Base-by-base conservation (phyloP, 306 rosid species). In the Acacia confusa region DNA sequence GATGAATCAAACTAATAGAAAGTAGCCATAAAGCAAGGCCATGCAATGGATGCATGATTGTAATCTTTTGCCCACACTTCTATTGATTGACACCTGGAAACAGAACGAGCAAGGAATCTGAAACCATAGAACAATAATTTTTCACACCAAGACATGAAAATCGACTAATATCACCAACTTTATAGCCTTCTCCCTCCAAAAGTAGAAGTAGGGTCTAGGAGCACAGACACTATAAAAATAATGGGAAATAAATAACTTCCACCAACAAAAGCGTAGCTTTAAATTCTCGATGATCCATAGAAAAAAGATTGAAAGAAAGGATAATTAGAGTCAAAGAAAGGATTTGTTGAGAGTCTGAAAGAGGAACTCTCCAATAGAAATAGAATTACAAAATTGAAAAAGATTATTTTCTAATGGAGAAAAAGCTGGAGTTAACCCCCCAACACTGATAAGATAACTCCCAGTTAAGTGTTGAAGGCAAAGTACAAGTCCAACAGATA, bases 11-110 rank as follows among this genome's bases (percentile, higher is more conserved):
- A 66, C 72, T 10, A 50, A 6, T 4, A 68, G 43, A 66, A 65
- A 77, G 81, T 8, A 71, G 22, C 8, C 74, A 71, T 9, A 22
- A 80, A 75, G 32, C 34, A 75, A 58, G 24, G 48, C 41, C 44
- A 9, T 19, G 34, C 4, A n/a, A n/a, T 38, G 43, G 63, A 69
- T 25, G 40, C 48, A 74, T 34, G 6, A 67, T 7, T 34, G 17
- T 43, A 58, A 7, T 69, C 22, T 36, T 75, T 43, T 4, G 44
- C 70, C 61, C 19, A 47, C 30, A 58, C 50, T 55, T 8, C 30
- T 45, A 19, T 75, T 47, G 20, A 7, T 25, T 17, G 32, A 57
- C 22, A 40, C 47, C 15, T 28, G 53, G 16, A 80, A 80, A 79
- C 36, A 55, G 50, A 44, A 48, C 63, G 38, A 61, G 45, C 72